A percentile compares a stretch with the other conserved stretches of the same genome.
Conservation (phyloP, 495 filamentous ascomycete genomes). For the Bacidia gigantensis region DNA sequence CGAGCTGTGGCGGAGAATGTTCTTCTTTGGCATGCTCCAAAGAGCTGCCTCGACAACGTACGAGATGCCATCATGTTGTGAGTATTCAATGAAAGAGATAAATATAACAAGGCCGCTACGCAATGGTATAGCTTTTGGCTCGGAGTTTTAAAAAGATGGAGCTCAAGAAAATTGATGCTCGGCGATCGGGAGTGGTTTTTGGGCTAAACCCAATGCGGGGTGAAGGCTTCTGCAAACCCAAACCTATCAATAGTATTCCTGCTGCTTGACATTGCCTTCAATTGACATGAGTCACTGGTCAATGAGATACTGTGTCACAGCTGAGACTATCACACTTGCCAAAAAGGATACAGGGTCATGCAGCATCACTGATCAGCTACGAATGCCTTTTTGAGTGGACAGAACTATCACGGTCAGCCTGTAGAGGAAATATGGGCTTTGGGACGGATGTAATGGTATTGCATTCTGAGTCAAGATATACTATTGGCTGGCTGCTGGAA, state of each 20-base stretch:
- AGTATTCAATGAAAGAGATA: not conserved
- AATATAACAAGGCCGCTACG: not conserved
- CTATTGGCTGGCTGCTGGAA: too few species aligned
- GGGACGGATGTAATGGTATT: too few species aligned
- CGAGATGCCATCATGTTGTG: constrained; percentile 57
- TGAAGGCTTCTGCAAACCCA: not conserved
- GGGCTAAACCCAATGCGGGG: not conserved
- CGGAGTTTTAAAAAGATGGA: constrained; percentile 3
- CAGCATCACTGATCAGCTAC: too few species aligned
- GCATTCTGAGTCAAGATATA: too few species aligned
- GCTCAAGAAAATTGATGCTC: constrained; percentile 4
- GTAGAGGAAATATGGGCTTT: too few species aligned
- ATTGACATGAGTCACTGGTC: too few species aligned
- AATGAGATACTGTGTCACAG: too few species aligned
- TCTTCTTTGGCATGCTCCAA: constrained; percentile 64
- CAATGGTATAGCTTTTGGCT: not conserved
- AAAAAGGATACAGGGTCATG: too few species aligned
- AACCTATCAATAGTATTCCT: not conserved
- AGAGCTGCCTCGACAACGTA: constrained; percentile 42
- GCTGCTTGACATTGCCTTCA: too few species aligned
- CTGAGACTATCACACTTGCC: too few species aligned
- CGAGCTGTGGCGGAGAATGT: constrained; percentile 86
- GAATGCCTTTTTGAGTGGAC: too few species aligned
- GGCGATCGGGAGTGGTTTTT: constrained; percentile 1
- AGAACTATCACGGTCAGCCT: too few species aligned